A percentile compares a stretch with the other conserved stretches of the same genome.
These are phyloP conservation scores for Austroboletus novae-zelandiae DNA, from an alignment of 1,284 basidiomycete species.

Conservation along the genomic window DNA sequence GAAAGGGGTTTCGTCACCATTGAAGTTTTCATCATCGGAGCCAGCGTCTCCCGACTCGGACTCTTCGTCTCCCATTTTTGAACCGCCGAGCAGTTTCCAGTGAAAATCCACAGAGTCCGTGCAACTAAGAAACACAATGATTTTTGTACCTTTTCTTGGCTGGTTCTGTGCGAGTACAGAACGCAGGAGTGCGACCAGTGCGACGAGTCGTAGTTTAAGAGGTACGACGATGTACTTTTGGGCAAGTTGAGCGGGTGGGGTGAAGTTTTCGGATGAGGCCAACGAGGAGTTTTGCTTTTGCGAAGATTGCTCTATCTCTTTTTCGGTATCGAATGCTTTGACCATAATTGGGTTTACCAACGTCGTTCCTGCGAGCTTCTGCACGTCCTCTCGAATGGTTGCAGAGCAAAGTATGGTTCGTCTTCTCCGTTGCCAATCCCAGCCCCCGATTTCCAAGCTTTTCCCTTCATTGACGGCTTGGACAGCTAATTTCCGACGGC, in stretches of 20 bases:
- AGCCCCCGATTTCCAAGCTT: constrained; percentile 73
- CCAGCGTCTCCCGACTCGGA: constrained; percentile 28
- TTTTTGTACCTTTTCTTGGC: constrained; percentile 53
- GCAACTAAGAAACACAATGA: constrained; percentile 96
- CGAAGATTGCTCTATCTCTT: constrained; percentile 18
- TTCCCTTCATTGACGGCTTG: constrained; percentile 72
- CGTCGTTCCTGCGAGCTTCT: constrained; percentile 86
- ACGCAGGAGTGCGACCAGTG: constrained; percentile 83
- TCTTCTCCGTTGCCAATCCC: constrained; percentile 78
- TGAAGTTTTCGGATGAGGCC: constrained; percentile 62
- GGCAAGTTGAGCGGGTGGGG: constrained; percentile 91
- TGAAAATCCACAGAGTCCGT: constrained; percentile 99
- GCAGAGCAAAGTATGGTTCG: constrained; percentile 95
- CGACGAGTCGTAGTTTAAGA: constrained; percentile 89
- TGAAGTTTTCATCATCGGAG: constrained; percentile 32
- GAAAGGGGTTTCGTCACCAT: constrained; percentile 29
- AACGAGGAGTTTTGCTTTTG: constrained; percentile 13
- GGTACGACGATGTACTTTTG: constrained; percentile 94
- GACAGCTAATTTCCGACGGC: constrained; percentile 69
- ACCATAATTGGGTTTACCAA: constrained; percentile 73
- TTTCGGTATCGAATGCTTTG: constrained; percentile 57
- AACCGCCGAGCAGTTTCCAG: constrained; percentile 83
- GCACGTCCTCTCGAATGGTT: constrained; percentile 93
- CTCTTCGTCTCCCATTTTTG: constrained; percentile 61
- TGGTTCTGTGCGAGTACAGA: constrained; percentile 66